Evolutionary conservation across 2,329 filamentous ascomycete genomes (phyloP).

Genomic region (Bipolaris cookei): DNA sequence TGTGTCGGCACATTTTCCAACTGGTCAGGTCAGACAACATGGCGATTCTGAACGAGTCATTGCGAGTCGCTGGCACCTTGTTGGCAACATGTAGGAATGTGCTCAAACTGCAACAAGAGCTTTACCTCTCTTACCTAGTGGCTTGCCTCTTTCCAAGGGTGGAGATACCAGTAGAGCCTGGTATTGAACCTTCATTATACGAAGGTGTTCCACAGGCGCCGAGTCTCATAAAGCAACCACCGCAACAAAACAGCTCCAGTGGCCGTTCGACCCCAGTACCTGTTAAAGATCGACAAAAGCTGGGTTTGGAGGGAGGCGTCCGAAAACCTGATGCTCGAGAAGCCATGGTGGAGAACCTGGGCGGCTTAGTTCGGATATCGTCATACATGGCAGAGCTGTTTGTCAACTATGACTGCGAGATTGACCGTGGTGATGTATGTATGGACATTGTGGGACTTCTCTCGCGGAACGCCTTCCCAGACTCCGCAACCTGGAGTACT

Average conservation of each 20-base stretch:
- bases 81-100: slow-evolving; percentile 88
- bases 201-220: slow-evolving; percentile 91
- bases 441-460: slow-evolving; percentile 94
- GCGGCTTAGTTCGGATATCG: slow-evolving; percentile 88
- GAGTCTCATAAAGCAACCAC: slow-evolving; percentile 79
- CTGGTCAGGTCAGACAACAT: slow-evolving; percentile 96
- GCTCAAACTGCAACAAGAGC: slow-evolving; percentile 93
- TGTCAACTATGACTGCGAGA: slow-evolving; percentile 97
- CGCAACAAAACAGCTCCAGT: slow-evolving; percentile 70
- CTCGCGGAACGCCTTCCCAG: slow-evolving; percentile 91
- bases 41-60: slow-evolving; percentile 88
- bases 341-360: slow-evolving; percentile 97
- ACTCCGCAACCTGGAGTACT: slow-evolving; percentile 98
- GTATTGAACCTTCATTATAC: slow-evolving; percentile 90
- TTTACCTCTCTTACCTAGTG: slow-evolving; percentile 92
- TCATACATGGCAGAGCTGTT: slow-evolving; percentile 95
- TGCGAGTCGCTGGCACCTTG: slow-evolving; percentile 89
- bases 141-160: slow-evolving; percentile 93
- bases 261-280: slow-evolving; percentile 89
- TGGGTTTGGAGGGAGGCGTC: slow-evolving; percentile 89
- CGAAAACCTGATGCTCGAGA: slow-evolving; percentile 94
- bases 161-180: slow-evolving; percentile 87
- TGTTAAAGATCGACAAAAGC: slow-evolving; percentile 87
- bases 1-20: slow-evolving; percentile 95
- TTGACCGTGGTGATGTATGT: slow-evolving; percentile 87